Evolutionary conservation across 306 rosid species (phyloP).

Genomic region (Medicago truncatula): DNA sequence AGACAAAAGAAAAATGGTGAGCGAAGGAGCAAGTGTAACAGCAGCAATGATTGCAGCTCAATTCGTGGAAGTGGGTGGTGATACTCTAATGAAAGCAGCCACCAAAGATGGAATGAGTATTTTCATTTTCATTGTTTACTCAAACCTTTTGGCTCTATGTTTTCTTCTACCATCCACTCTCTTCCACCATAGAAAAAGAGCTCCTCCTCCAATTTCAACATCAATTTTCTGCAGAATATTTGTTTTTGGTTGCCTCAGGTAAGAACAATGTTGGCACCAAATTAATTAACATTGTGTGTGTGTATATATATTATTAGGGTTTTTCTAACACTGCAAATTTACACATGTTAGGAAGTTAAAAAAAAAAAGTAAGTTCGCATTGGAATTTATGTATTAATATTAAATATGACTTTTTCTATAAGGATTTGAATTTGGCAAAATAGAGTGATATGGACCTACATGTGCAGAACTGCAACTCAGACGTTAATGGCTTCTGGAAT

Average conservation of each 20-base stretch:
- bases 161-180: conserved; percentile 48
- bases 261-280: background rate
- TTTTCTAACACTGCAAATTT: too few species aligned
- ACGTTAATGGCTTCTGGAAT: conserved; percentile 45
- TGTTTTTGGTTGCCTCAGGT: conserved; percentile 45
- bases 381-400: too few species aligned
- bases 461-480: conserved; percentile 48
- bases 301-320: too few species aligned
- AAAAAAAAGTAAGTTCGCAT: too few species aligned
- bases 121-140: conserved; percentile 44
- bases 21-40: conserved; percentile 38
- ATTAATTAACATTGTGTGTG: too few species aligned
- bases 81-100: conserved; percentile 50
- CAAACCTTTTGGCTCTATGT: conserved; percentile 48
- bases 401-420: too few species aligned
- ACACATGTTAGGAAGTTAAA: too few species aligned
- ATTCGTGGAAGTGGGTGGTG: conserved; percentile 42
- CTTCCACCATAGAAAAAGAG: conserved; percentile 48
- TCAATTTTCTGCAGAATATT: conserved; percentile 40
- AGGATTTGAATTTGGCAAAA: too few species aligned
- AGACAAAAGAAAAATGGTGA: conserved; percentile 29
- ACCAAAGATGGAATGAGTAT: conserved; percentile 46
- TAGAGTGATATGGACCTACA: background rate
- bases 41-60: conserved; percentile 46
- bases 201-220: conserved; percentile 41